phyloP scores from a whole-genome alignment of 1,284 basidiomycete species.

The Butyriboletus appendiculatus region DNA sequence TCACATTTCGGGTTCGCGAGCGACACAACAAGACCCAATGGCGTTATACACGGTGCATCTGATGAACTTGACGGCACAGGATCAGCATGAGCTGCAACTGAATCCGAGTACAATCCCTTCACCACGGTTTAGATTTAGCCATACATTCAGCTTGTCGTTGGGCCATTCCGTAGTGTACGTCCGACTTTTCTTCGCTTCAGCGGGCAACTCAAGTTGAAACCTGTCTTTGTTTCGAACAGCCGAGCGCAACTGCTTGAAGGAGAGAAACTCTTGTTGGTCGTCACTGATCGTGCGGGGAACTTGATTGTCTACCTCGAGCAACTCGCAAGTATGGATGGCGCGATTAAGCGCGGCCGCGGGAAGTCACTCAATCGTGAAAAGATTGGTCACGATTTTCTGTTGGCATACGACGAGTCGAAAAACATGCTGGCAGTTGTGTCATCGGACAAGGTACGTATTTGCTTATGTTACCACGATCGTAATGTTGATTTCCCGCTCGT shows the following conservation, averaged over 20 bases:
- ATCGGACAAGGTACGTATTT: constrained; percentile 38
- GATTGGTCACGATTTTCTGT: constrained; percentile 43
- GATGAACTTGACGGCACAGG: constrained; percentile 42
- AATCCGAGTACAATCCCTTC: constrained; percentile 40
- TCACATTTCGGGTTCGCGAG: constrained; percentile 15
- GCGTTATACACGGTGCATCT: constrained; percentile 38
- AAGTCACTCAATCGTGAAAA: constrained; percentile 45
- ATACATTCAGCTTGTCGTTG: constrained; percentile 39
- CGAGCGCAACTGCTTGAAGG: constrained; percentile 40
- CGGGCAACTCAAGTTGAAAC: background rate
- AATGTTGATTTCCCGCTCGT: background rate
- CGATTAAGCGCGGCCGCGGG: constrained; percentile 28
- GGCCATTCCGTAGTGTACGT: constrained; percentile 40
- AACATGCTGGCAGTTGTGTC: constrained; percentile 47
- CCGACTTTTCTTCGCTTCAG: background rate
- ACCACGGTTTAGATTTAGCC: constrained; percentile 31
- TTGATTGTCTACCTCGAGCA: constrained; percentile 43
- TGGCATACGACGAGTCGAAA: constrained; percentile 53
- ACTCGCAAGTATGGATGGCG: constrained; percentile 33
- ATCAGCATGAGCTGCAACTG: constrained; percentile 44
- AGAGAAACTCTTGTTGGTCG: constrained; percentile 43
- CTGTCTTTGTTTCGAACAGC: constrained; percentile 25
- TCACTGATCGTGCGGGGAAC: constrained; percentile 37
- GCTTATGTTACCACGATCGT: background rate
- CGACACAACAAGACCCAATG: constrained; percentile 25